Conservation (phyloP, 1,284 basidiomycete species). For the Austroboletus novae-zelandiae region DNA sequence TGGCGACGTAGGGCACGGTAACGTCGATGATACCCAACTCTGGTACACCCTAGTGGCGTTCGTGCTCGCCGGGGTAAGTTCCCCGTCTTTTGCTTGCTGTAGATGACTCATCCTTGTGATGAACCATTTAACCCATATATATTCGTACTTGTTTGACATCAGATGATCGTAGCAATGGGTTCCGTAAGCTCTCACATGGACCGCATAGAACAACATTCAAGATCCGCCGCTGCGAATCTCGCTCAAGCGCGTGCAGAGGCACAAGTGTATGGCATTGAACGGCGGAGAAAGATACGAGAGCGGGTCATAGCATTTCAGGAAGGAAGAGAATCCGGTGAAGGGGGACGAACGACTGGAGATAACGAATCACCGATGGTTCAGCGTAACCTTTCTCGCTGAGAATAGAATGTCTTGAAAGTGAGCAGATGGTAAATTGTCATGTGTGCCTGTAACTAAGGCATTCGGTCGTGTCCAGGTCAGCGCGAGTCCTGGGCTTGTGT, state of each 20-base stretch:
- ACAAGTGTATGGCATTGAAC: slow-evolving; percentile 38
- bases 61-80: slow-evolving; percentile 17
- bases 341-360: neutral
- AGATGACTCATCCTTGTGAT: neutral
- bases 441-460: neutral
- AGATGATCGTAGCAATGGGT: slow-evolving; percentile 12
- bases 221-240: slow-evolving; percentile 40
- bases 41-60: slow-evolving; percentile 14
- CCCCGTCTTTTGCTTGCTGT: neutral
- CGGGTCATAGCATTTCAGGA: slow-evolving; percentile 31
- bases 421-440: neutral
- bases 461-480: too few species aligned
- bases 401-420: neutral
- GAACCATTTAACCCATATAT: neutral
- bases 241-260: slow-evolving; percentile 43
- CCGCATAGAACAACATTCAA: slow-evolving; percentile 28
- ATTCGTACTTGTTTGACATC: neutral
- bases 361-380: neutral
- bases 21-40: slow-evolving; percentile 5
- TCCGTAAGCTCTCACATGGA: slow-evolving; percentile 16
- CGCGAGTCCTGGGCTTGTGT: too few species aligned
- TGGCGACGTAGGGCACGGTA: neutral
- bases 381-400: neutral
- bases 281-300: slow-evolving; percentile 39
- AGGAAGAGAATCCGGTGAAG: neutral